A percentile compares a stretch with the other conserved stretches of the same genome.
Conservation (phyloP, 495 filamentous ascomycete genomes). For the Aspergillus biplanus region DNA sequence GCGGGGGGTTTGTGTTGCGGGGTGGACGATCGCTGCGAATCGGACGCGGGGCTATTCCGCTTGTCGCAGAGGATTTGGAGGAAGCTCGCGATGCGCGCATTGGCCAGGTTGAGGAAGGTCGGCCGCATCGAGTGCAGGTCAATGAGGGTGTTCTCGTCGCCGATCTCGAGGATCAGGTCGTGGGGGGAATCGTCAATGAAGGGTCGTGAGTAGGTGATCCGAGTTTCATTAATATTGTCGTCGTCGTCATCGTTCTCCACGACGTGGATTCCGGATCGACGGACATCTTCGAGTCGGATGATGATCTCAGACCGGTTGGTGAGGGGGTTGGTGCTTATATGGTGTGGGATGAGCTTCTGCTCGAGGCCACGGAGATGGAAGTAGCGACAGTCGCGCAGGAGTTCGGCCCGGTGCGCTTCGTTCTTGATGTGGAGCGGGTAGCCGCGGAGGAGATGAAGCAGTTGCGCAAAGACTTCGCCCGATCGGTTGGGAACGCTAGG, state of each 20-base stretch:
- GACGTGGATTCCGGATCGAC: slow-evolving; percentile 80
- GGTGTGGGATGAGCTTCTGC: slow-evolving; percentile 80
- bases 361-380: slow-evolving; percentile 91
- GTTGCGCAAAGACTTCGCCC: slow-evolving; percentile 77
- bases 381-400: slow-evolving; percentile 88
- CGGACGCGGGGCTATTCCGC: slow-evolving; percentile 56
- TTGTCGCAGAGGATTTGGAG: slow-evolving; percentile 83
- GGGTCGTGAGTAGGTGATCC: slow-evolving; percentile 78
- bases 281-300: slow-evolving; percentile 80
- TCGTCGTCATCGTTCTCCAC: slow-evolving; percentile 42
- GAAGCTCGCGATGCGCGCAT: slow-evolving; percentile 69
- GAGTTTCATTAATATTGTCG: slow-evolving; percentile 49
- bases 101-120: slow-evolving; percentile 71
- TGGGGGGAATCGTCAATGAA: slow-evolving; percentile 73
- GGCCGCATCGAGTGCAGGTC: slow-evolving; percentile 60
- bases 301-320: slow-evolving; percentile 74
- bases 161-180: slow-evolving; percentile 82
- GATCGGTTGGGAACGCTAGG: slow-evolving; percentile 80
- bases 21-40: background rate
- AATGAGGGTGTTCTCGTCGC: slow-evolving; percentile 66
- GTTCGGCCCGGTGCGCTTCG: slow-evolving; percentile 74
- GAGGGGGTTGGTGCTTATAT: slow-evolving; percentile 74
- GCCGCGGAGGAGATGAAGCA: slow-evolving; percentile 85
- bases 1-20: background rate
- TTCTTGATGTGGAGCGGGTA: slow-evolving; percentile 81